Base-by-base conservation (phyloP, 805 yeast genomes). In the Pichia manshurica region DNA sequence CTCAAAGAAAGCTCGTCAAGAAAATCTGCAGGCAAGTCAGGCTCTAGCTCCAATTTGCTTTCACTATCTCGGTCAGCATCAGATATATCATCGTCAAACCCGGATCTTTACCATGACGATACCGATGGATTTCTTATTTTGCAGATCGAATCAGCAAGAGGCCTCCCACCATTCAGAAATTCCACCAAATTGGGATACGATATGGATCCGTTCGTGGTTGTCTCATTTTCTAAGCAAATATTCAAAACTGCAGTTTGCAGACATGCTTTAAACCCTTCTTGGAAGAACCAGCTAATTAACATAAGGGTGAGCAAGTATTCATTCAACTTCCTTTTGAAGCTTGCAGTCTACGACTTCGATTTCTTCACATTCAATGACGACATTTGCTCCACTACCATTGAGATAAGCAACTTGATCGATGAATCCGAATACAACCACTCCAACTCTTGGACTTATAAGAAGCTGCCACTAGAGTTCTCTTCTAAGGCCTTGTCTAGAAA, bases 201-300 rank as follows among this genome's bases (percentile, higher is more conserved):
- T 64, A 87, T 93, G 95, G 99, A 93, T 61, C 98, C 98, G 2
- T 93, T 91, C 67, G 91, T 91, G 3, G 88, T 91, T 17, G 82
- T 88, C 1, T 82, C 96, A 0, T 88, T 91, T 63, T 96, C 96
- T 9, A 82, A 85, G 57, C 84, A 84, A 54, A 88, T 91, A 0
- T 91, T 79, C 63, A 77, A 95, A 55, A 89, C 97, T 0, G 81
- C 89, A 10, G 84, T 89, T 81, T 76, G 82, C 54, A 76, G 86
- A 20, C 97, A 91, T 62, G 83, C 87, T 1, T 64, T 87, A 44
- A 82, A 82, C 46, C 99, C 99, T 0, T 73, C 81, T 0, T 91
- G 81, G 66, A 53, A 43, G 15, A 81, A 88, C 56, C 95, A 90
- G 63, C 70, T 83, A 53, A 65, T 90, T 19, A 82, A 91, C 1